Conservation (phyloP, 1,139 yeast genomes). For the Blastobotrys illinoisensis region DNA sequence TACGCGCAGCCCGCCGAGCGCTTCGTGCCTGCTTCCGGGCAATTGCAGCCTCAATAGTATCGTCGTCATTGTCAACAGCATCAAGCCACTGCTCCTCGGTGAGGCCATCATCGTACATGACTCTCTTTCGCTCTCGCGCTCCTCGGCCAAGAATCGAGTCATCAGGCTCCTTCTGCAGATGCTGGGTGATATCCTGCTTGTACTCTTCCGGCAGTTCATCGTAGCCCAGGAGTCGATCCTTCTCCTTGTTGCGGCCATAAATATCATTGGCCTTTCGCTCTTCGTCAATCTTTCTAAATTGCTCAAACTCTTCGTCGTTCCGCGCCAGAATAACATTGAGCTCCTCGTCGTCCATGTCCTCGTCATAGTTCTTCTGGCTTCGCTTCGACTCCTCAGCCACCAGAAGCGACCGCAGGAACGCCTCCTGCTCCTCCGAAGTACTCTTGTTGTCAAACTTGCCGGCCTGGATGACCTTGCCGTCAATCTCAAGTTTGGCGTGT, state of each 20-base stretch:
- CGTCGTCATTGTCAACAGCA: constrained; percentile 66
- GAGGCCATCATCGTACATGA: constrained; percentile 84
- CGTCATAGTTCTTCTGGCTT: constrained; percentile 51
- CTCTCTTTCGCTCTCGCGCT: constrained; percentile 75
- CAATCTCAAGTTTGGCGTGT: constrained; percentile 88
- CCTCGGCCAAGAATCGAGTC: constrained; percentile 52
- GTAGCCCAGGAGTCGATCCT: constrained; percentile 54
- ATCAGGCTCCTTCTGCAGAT: constrained; percentile 42
- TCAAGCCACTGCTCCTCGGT: constrained; percentile 93
- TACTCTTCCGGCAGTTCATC: constrained; percentile 78
- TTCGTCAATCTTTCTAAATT: constrained; percentile 65
- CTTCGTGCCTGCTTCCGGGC: constrained; percentile 50
- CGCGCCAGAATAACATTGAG: constrained; percentile 85
- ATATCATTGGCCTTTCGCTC: constrained; percentile 47
- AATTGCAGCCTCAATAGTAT: constrained; percentile 64
- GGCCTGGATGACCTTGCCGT: constrained; percentile 97
- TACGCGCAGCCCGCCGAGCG: constrained; percentile 12
- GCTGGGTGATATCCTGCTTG: constrained; percentile 59
- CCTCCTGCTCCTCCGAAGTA: constrained; percentile 96
- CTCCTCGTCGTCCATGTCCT: constrained; percentile 47
- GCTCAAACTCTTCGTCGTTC: constrained; percentile 59
- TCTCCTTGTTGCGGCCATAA: constrained; percentile 39
- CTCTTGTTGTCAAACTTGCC: constrained; percentile 98
- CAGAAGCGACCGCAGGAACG: constrained; percentile 72
- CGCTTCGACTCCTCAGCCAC: constrained; percentile 67